Conservation (phyloP, 371 early-diverging fungal species). For the Mortierella sp. region DNA sequence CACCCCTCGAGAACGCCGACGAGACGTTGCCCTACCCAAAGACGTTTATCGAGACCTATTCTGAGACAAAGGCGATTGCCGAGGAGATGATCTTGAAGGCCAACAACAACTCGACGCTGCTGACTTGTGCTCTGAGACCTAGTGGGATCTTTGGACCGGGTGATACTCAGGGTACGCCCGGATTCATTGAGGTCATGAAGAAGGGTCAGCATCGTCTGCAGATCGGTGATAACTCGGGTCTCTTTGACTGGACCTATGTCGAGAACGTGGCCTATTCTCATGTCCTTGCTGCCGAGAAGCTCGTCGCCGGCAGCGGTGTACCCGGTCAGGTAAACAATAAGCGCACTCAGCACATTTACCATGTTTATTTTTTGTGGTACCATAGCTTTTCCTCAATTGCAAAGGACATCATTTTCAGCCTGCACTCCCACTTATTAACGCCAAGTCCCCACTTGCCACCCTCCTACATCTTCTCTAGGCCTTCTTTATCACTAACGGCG, state of each 20-base stretch:
- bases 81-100: conserved; percentile 88
- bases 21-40: conserved; percentile 83
- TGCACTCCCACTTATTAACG: neutral
- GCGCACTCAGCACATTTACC: neutral
- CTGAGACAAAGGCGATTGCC: conserved; percentile 92
- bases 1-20: conserved; percentile 82
- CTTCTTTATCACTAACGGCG: conserved; percentile 93
- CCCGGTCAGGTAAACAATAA: conserved; percentile 63
- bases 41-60: conserved; percentile 88
- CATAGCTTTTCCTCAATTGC: neutral
- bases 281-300: conserved; percentile 86
- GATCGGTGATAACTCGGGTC: conserved; percentile 88
- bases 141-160: conserved; percentile 96
- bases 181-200: conserved; percentile 80
- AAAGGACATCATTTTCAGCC: neutral
- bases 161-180: conserved; percentile 87
- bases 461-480: conserved; percentile 66
- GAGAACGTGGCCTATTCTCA: conserved; percentile 95
- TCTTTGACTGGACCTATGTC: conserved; percentile 96
- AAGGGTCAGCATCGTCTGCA: conserved; percentile 82
- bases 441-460: no score
- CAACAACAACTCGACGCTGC: conserved; percentile 75
- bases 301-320: conserved; percentile 62
- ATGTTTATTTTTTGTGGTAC: neutral
- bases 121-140: conserved; percentile 88